Conservation (phyloP, 2,329 filamentous ascomycete species). For the Xylariomycetidae sp. region DNA sequence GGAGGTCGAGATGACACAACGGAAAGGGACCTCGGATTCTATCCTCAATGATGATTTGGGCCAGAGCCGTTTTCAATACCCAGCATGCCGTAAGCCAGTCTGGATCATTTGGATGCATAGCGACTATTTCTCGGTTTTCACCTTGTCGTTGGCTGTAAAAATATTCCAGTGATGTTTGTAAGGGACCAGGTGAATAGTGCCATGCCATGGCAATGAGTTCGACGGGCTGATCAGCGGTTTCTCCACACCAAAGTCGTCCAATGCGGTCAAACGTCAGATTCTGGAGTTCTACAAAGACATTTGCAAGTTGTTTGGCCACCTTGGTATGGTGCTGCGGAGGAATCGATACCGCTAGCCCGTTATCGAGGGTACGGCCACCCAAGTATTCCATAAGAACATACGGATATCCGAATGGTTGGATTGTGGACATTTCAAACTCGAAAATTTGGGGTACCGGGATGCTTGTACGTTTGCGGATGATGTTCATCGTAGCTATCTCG, state of each 20-base stretch:
- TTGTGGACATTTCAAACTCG: conserved; percentile 13
- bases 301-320: conserved; percentile 21
- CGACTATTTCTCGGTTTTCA: conserved; percentile 17
- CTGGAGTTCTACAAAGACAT: conserved; percentile 20
- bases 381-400: conserved; percentile 22
- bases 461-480: conserved; percentile 14
- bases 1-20: conserved; percentile 30
- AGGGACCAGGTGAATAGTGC: conserved; percentile 13
- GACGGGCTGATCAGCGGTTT: conserved; percentile 16
- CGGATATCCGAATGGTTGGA: conserved; percentile 21
- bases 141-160: conserved; percentile 22
- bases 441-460: conserved; percentile 20
- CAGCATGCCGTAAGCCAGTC: conserved; percentile 27
- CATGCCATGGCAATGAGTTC: conserved; percentile 17
- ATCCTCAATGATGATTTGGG: conserved; percentile 25
- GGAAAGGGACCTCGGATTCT: conserved; percentile 30
- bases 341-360: conserved; percentile 10
- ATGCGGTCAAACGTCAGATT: conserved; percentile 21
- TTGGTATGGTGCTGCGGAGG: conserved; percentile 15
- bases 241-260: conserved; percentile 22
- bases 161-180: conserved; percentile 24
- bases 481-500: conserved; percentile 25
- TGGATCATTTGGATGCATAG: conserved; percentile 17
- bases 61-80: conserved; percentile 24
- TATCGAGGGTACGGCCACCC: conserved; percentile 10